Conservation (phyloP, 495 filamentous ascomycete genomes). For the Friedmanniomyces simplex region DNA sequence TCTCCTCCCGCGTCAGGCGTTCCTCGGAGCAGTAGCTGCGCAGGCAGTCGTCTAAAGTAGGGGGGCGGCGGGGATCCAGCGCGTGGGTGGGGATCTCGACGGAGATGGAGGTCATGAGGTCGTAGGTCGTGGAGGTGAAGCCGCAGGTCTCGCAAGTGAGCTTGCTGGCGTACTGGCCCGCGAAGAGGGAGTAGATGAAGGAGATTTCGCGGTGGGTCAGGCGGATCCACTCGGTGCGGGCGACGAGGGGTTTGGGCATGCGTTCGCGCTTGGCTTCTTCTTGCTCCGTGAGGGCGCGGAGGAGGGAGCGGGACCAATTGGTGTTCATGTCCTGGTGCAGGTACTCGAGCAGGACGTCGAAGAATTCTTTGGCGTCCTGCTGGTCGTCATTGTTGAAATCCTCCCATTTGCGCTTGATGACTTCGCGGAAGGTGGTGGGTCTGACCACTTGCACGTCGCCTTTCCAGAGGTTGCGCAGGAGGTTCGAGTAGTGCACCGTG, state of each 20-base stretch:
- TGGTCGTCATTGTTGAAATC: conserved; percentile 55
- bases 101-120: conserved; percentile 57
- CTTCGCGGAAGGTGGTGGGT: conserved; percentile 53
- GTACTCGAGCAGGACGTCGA: conserved; percentile 58
- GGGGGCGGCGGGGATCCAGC: conserved; percentile 9
- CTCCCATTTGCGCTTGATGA: conserved; percentile 46
- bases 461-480: conserved; percentile 64
- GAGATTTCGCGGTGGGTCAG: conserved; percentile 59
- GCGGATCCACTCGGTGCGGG: conserved; percentile 56
- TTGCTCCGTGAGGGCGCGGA: conserved; percentile 47
- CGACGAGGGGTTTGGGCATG: conserved; percentile 49
- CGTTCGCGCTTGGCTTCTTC: conserved; percentile 56
- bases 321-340: conserved; percentile 69
- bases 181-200: conserved; percentile 58
- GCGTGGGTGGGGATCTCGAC: conserved; percentile 54
- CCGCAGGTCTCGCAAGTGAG: conserved; percentile 54
- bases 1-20: conserved; percentile 53
- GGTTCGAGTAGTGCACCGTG: conserved; percentile 59
- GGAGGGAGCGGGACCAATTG: conserved; percentile 47
- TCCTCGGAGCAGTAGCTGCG: conserved; percentile 60
- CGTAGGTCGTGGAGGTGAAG: conserved; percentile 60
- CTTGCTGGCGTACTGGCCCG: conserved; percentile 57
- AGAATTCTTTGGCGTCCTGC: conserved; percentile 72
- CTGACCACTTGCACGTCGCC: conserved; percentile 45
- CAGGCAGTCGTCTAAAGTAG: conserved; percentile 50